Evolutionary conservation across 116 monocot species (phyloP), one percentile per base, ranked within the genome.

Genomic region (Zostera marina): DNA sequence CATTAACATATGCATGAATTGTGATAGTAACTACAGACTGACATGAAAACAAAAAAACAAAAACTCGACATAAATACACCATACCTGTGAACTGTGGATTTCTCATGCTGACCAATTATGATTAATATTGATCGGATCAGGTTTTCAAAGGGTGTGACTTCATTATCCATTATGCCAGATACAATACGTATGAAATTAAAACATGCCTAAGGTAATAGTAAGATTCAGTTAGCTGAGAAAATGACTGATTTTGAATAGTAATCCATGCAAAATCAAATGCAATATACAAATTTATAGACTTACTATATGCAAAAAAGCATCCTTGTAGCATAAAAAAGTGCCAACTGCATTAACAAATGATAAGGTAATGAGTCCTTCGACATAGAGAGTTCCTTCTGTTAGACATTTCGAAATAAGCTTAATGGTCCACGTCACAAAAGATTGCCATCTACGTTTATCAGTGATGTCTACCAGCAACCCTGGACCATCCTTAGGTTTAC

Each of bases 321-420:
- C 73, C 17, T 74, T 82, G 63, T 73, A 68, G 64, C 82, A 78
- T 59, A 88, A 58, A 11, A 96, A 47, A 62, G 71, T 71, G 65
- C 77, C 85, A 9, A 68, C 66, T 44, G 71, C 49, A 72, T 66
- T 73, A 56, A 85, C 74, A 73, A 82, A 77, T 26, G 76, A 53
- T 9, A 56, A 38, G 19, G 62, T 67, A 47, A 82, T 44, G 26
- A 96, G 79, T 41, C 89, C 96, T 53, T 82, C 80, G 42, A 96
- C 82, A 68, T 96, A 72, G 9, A 85, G 73, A 21, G 89, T 82
- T 58, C 96, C 96, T 65, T 96, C 96, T 24, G 85, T 82, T 22
- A 96, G 64, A 54, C 77, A 96, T 72, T 79, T 88, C 40, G 67
- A 82, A 8, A 96, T 61, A 63, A 96, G 73, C 65, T 74, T 96